Evolutionary conservation across 2,329 filamentous ascomycete species (phyloP).

Genomic region (Neospermospora avenae): DNA sequence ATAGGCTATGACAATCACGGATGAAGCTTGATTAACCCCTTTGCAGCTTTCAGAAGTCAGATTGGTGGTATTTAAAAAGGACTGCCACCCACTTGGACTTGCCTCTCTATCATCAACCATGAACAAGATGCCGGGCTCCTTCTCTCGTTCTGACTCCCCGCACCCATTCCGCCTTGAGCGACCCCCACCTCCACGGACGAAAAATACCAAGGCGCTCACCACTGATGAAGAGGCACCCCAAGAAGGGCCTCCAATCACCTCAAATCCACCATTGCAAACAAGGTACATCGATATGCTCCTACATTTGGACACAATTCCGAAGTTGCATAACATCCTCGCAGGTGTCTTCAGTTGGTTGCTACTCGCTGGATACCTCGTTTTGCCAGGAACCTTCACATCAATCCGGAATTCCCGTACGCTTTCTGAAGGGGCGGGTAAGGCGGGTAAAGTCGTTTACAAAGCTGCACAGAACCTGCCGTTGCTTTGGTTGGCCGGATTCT

Average conservation of each 20-base stretch:
- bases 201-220: background rate
- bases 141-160: background rate
- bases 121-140: background rate
- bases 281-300: background rate
- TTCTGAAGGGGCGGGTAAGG: background rate
- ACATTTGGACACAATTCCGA: background rate
- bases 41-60: background rate
- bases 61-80: background rate
- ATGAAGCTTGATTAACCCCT: background rate
- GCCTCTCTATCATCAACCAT: background rate
- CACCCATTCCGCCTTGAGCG: background rate
- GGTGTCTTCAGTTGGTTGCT: background rate
- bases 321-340: background rate
- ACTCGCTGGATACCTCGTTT: background rate
- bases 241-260: background rate
- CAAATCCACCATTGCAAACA: background rate
- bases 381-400: background rate
- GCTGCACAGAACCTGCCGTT: background rate
- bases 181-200: background rate
- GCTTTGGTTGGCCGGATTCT: background rate
- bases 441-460: background rate
- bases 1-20: background rate
- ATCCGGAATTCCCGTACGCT: background rate
- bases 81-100: background rate
- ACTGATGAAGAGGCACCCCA: background rate